Percentiles rank a stretch among this genome's conserved stretches.
Evolutionary conservation across 2,329 filamentous ascomycete genomes (phyloP).

Genomic region (Phyllosticta paracitricarpa): DNA sequence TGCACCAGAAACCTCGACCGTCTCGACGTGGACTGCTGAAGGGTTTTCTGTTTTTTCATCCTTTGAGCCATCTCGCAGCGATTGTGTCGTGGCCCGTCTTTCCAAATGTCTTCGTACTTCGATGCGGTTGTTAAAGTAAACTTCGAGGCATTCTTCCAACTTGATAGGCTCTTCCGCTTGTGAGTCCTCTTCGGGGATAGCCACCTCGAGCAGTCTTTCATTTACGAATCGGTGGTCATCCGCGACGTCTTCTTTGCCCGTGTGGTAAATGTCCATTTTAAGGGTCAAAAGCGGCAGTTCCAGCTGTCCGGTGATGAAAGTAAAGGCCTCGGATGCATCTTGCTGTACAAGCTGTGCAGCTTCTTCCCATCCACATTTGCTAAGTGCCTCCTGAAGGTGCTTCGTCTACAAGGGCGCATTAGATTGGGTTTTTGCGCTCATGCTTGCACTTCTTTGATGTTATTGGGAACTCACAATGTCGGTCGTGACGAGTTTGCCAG

Average conservation of each 20-base stretch:
- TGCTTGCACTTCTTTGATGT: background rate
- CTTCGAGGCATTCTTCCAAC: conserved; percentile 83
- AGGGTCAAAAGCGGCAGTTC: conserved; percentile 79
- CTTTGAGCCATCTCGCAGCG: conserved; percentile 24
- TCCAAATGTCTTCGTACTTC: conserved; percentile 73
- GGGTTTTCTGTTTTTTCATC: background rate
- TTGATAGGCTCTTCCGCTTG: conserved; percentile 59
- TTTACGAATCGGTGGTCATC: conserved; percentile 95
- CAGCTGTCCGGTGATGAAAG: conserved; percentile 83
- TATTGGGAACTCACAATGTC: conserved; percentile 57
- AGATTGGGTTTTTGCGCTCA: background rate
- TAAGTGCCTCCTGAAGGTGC: conserved; percentile 70
- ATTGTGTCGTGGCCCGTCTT: conserved; percentile 47
- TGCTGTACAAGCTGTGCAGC: conserved; percentile 72
- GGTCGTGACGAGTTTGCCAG: conserved; percentile 71
- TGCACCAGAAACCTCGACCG: conserved; percentile 28
- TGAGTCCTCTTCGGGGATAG: conserved; percentile 67
- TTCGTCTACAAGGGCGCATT: conserved; percentile 50
- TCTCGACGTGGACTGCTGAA: conserved; percentile 32
- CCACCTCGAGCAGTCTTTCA: conserved; percentile 81
- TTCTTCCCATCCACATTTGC: conserved; percentile 81
- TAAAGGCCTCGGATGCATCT: conserved; percentile 91
- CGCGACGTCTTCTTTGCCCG: conserved; percentile 68
- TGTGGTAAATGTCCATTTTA: conserved; percentile 91
- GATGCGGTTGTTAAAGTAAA: conserved; percentile 89